Evolutionary conservation across 2,329 filamentous ascomycete genomes (phyloP), one percentile per base, ranked within the genome.

Genomic region (Claviceps pazoutovae): DNA sequence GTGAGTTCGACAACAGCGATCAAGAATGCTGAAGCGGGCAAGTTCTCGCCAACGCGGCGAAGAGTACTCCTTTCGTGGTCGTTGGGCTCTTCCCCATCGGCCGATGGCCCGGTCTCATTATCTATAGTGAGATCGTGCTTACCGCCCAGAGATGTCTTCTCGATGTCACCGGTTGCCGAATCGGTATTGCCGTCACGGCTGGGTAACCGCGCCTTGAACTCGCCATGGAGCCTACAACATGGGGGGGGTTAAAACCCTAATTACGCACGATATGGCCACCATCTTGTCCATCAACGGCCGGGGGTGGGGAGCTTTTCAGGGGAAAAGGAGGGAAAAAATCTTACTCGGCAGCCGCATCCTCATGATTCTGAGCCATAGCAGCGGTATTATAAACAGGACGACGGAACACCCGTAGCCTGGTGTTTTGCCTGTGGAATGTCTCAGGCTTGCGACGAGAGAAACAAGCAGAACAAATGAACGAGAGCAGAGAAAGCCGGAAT

Each of bases 1-100:
- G 64, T 68, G 42, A 79, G 63, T 58, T 80, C 78, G 46, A 80
- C 74, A 16, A 76, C 57, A 34, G 76, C 76, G 36, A 80, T 75
- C 50, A 80, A 66, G 66, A 74, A 79, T 50, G 76, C 76, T 0
- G 75, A 76, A 37, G 71, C 56, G 13, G 78, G 78, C 48, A 80
- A 65, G 54, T 71, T 74, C 63, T 79, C 76, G 41, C 74, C 74
- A 36, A 80, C 58, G 56, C 76, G 75, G 47, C 73, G 74, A 50
- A 80, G 64, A 4, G 68, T 69, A 23, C 58, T 63, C 63, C 69
- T 72, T 63, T 80, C 77, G 17, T 73, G 66, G 1, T 74, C 68
- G 23, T 66, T 79, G 48, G 76, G 76, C 60, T 79, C 74, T 49
- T 70, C 70, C 47, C 74, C 74, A 54, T 77, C 75, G 19, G 64